Percentiles rank a stretch among this genome's conserved stretches.
These are phyloP conservation scores for Colletotrichum salicis DNA, from an alignment of 2,329 filamentous ascomycete genomes.

Conservation along the genomic window DNA sequence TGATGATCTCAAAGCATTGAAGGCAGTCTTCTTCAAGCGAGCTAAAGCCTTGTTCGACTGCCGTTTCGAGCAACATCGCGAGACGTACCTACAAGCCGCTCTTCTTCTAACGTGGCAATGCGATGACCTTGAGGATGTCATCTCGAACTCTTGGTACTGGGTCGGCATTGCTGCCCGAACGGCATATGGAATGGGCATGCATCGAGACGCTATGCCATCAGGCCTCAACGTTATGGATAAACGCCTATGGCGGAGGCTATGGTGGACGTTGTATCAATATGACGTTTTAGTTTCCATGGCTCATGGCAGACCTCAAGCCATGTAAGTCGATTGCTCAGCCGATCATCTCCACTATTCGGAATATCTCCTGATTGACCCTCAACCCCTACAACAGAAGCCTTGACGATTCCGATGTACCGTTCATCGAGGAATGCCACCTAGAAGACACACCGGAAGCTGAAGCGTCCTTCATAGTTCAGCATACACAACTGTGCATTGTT, in stretches of 20 bases:
- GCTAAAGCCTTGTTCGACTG: slow-evolving; percentile 64
- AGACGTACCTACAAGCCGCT: slow-evolving; percentile 64
- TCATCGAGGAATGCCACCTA: slow-evolving; percentile 56
- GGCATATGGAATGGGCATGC: slow-evolving; percentile 66
- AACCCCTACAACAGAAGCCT: slow-evolving; percentile 46
- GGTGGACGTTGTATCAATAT: slow-evolving; percentile 54
- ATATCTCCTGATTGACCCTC: background rate
- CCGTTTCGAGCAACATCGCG: slow-evolving; percentile 63
- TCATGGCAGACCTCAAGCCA: slow-evolving; percentile 62
- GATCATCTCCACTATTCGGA: background rate
- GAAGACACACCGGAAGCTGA: slow-evolving; percentile 52
- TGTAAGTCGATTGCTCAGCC: slow-evolving; percentile 42
- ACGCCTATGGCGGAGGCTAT: slow-evolving; percentile 50
- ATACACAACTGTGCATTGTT: slow-evolving; percentile 61
- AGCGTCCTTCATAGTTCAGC: slow-evolving; percentile 56
- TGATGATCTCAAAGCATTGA: slow-evolving; percentile 49
- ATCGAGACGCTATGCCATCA: slow-evolving; percentile 46
- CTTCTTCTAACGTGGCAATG: slow-evolving; percentile 66
- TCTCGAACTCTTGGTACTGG: slow-evolving; percentile 64
- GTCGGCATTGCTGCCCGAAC: slow-evolving; percentile 62
- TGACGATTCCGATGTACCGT: slow-evolving; percentile 61
- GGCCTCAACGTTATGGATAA: slow-evolving; percentile 45
- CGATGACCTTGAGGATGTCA: slow-evolving; percentile 64
- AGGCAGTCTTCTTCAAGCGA: slow-evolving; percentile 61
- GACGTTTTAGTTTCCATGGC: slow-evolving; percentile 49